These are phyloP conservation scores for Termitomyces sp. DNA, from an alignment of 768 basidiomycete species.

Conservation along the genomic window DNA sequence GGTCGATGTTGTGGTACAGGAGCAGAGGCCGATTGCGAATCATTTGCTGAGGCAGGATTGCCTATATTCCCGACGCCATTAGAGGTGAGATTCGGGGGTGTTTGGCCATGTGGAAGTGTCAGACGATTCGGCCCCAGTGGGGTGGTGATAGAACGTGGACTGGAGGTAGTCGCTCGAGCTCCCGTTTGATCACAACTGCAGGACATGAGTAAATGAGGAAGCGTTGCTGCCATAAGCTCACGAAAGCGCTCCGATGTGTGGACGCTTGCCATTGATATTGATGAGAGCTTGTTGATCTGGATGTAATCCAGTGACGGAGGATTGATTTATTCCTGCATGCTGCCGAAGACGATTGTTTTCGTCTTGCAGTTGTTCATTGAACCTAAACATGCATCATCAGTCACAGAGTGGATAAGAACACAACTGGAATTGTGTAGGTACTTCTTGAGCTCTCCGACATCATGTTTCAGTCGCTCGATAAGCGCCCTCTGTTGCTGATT, in stretches of 20 bases:
- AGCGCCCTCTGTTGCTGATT: slow-evolving; percentile 49
- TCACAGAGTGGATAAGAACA: neutral
- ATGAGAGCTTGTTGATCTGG: slow-evolving; percentile 32
- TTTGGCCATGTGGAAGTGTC: slow-evolving; percentile 61
- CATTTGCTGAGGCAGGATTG: slow-evolving; percentile 16
- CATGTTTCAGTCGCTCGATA: slow-evolving; percentile 48
- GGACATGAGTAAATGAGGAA: slow-evolving; percentile 6
- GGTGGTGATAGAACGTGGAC: slow-evolving; percentile 52
- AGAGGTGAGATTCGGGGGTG: slow-evolving; percentile 37
- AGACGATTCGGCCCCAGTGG: slow-evolving; percentile 60
- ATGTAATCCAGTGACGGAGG: slow-evolving; percentile 17
- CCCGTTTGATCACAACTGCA: slow-evolving; percentile 17
- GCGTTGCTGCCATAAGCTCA: slow-evolving; percentile 20
- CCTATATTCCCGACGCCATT: slow-evolving; percentile 17
- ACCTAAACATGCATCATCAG: slow-evolving; percentile 28
- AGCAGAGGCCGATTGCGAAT: slow-evolving; percentile 15
- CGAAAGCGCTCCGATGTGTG: slow-evolving; percentile 41
- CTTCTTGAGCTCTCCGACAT: slow-evolving; percentile 55
- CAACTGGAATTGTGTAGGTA: slow-evolving; percentile 19
- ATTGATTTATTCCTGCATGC: slow-evolving; percentile 18
- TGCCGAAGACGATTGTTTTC: slow-evolving; percentile 49
- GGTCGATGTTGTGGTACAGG: slow-evolving; percentile 32
- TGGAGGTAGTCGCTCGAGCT: slow-evolving; percentile 40
- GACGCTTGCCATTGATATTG: slow-evolving; percentile 66
- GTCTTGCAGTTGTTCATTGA: slow-evolving; percentile 39